These are phyloP conservation scores for Neofusicoccum parvum DNA, from an alignment of 2,329 filamentous ascomycete species.

Conservation along the genomic window DNA sequence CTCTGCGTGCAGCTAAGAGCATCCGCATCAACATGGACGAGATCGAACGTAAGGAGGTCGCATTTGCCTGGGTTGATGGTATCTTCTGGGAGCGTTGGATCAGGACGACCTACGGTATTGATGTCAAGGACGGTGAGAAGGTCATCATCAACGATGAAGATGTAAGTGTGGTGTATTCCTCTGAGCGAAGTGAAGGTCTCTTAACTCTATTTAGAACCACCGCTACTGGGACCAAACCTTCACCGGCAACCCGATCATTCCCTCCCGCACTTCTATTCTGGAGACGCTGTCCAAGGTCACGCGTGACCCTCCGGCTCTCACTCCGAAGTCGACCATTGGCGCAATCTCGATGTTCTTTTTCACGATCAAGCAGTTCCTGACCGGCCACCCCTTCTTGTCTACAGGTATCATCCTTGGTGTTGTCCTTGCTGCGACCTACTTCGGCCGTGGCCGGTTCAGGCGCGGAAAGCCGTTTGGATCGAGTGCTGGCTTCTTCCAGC, in stretches of 20 bases:
- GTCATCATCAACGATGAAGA: conserved; percentile 98
- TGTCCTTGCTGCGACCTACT: conserved; percentile 50
- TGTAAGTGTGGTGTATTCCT: conserved; percentile 58
- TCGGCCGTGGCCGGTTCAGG: conserved; percentile 36
- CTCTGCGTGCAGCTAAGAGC: conserved; percentile 81
- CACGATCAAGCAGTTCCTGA: conserved; percentile 42
- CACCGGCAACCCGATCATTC: conserved; percentile 85
- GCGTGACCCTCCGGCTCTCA: conserved; percentile 68
- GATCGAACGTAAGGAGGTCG: conserved; percentile 82
- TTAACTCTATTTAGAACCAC: conserved; percentile 63
- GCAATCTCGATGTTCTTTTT: conserved; percentile 70
- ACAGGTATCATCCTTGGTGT: conserved; percentile 61
- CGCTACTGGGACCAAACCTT: conserved; percentile 93
- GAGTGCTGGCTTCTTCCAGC: conserved; percentile 60
- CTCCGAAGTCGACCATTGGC: conserved; percentile 75
- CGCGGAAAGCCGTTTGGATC: conserved; percentile 24
- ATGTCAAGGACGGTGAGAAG: conserved; percentile 80
- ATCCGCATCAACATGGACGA: conserved; percentile 91
- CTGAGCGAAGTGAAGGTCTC: background rate
- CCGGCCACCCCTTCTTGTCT: conserved; percentile 49
- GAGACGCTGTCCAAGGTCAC: conserved; percentile 79
- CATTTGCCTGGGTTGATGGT: conserved; percentile 96
- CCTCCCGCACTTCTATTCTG: conserved; percentile 85
- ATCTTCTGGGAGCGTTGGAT: conserved; percentile 98
- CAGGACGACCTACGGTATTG: conserved; percentile 89